A percentile compares a stretch with the other conserved stretches of the same genome.
These are phyloP conservation scores for Datura wrightii DNA, from an alignment of 257 asterid species.

Conservation along the genomic window DNA sequence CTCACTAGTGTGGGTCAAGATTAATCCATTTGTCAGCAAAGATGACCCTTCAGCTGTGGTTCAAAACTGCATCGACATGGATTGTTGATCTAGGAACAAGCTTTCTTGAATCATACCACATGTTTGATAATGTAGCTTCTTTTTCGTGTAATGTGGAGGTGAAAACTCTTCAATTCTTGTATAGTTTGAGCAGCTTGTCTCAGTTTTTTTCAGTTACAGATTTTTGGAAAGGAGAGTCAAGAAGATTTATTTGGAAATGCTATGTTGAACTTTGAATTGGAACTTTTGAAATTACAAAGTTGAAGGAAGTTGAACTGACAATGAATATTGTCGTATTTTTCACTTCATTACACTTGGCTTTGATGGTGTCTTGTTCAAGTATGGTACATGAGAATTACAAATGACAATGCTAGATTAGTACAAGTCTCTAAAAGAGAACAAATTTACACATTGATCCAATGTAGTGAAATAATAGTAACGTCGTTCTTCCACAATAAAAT, in stretches of 20 bases:
- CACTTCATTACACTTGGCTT: background rate
- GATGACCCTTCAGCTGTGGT: slow-evolving; percentile 57
- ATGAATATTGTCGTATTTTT: background rate
- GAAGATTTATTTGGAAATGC: background rate
- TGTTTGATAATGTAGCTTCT: background rate
- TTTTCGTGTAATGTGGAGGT: background rate
- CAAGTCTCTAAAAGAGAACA: background rate
- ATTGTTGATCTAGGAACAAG: slow-evolving; percentile 60
- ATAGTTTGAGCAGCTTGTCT: background rate
- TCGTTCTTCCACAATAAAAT: too few species aligned
- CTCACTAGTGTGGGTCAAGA: slow-evolving; percentile 96
- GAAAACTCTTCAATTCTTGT: background rate
- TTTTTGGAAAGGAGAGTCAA: background rate
- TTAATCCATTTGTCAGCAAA: slow-evolving; percentile 73
- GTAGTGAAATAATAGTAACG: background rate
- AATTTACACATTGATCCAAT: background rate
- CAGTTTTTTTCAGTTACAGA: background rate
- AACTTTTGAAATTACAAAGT: background rate
- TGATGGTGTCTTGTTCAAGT: background rate
- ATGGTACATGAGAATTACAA: background rate
- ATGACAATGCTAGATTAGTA: background rate
- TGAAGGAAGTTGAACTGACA: slow-evolving; percentile 8
- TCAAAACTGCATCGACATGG: slow-evolving; percentile 80
- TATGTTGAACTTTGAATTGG: background rate
- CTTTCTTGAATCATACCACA: background rate